A percentile compares a stretch with the other conserved stretches of the same genome.
Conservation (phyloP, 2,329 filamentous ascomycete genomes). For the Verruconis gallopava region DNA sequence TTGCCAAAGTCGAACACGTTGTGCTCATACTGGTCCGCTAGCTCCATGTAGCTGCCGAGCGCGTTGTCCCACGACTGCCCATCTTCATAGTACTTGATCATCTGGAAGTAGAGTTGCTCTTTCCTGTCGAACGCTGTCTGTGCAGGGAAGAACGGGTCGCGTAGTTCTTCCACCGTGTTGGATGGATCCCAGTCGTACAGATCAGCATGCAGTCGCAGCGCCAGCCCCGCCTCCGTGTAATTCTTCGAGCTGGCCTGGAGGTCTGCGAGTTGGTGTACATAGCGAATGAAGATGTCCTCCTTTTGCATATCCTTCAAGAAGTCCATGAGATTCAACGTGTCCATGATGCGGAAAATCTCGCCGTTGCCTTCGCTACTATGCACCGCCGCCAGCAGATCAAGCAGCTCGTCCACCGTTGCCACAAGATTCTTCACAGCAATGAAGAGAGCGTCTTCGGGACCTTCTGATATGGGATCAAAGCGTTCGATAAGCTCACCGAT, state of each 20-base stretch:
- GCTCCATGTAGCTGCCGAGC: constrained; percentile 75
- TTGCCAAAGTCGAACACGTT: constrained; percentile 88
- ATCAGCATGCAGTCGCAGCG: constrained; percentile 80
- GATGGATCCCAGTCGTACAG: constrained; percentile 82
- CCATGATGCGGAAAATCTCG: constrained; percentile 73
- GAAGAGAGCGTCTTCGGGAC: constrained; percentile 61
- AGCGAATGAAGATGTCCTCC: constrained; percentile 90
- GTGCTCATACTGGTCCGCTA: constrained; percentile 80
- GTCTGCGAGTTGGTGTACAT: constrained; percentile 80
- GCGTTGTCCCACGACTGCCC: constrained; percentile 90
- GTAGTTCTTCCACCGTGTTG: constrained; percentile 49
- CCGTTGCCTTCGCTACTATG: constrained; percentile 61
- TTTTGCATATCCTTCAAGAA: constrained; percentile 95
- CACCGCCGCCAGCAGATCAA: constrained; percentile 82
- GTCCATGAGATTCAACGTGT: constrained; percentile 84
- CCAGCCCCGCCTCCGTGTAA: constrained; percentile 76
- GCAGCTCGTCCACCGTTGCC: constrained; percentile 72
- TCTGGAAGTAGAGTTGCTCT: constrained; percentile 81
- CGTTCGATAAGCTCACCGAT: constrained; percentile 71
- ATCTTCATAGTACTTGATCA: constrained; percentile 90
- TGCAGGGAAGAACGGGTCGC: constrained; percentile 64
- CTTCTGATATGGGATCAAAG: constrained; percentile 57
- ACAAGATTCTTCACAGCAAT: constrained; percentile 66
- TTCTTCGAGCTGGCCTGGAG: constrained; percentile 66
- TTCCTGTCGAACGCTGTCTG: constrained; percentile 88